Evolutionary conservation across 1,284 basidiomycete genomes (phyloP), one percentile per base, ranked within the genome.

Genomic region (Boletellus deceptivus): DNA sequence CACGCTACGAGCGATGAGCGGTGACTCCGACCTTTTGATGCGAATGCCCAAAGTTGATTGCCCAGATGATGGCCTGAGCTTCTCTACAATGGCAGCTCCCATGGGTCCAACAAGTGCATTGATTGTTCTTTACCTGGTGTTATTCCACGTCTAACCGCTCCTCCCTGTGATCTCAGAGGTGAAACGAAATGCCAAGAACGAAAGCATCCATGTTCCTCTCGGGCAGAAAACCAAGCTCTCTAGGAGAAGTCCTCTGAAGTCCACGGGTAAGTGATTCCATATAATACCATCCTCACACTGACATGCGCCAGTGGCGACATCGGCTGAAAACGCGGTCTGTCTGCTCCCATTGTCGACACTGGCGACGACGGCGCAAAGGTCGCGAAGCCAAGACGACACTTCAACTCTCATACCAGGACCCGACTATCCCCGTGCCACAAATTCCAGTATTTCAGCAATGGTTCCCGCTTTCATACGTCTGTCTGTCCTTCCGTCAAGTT

Each of bases 291-390:
- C 18, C 29, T 31, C 7, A 7, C 11, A 14, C 37, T 33, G 10
- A 46, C 37, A 16, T 17, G 37, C 31, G 18, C 7, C 22, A 59
- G 58, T 22, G 6, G 34, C 7, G 14, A 31, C 8, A 17, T 9
- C 10, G 25, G 31, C 33, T 5, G 31, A 18, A 20, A 51, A 48
- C 18, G 44, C 29, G 14, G 27, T 34, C 37, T 37, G 24, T 0
- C 29, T 41, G 4, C 35, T 50, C 10, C 22, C 50, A 14, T 54
- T 59, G 9, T 51, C 56, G 3, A 55, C 55, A 16, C 42, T 44
- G 20, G 20, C 24, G n/a, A 36, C 16, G 20, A 48, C 45, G 7
- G 27, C 51, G n/a, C 38, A 38, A 31, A 17, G 22, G n/a, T 20
- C 45, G 29, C 50, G 45, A 16, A 24, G 25, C 10, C 25, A 59